Conservation (phyloP, 495 filamentous ascomycete species). For the Penicillium angulare region DNA sequence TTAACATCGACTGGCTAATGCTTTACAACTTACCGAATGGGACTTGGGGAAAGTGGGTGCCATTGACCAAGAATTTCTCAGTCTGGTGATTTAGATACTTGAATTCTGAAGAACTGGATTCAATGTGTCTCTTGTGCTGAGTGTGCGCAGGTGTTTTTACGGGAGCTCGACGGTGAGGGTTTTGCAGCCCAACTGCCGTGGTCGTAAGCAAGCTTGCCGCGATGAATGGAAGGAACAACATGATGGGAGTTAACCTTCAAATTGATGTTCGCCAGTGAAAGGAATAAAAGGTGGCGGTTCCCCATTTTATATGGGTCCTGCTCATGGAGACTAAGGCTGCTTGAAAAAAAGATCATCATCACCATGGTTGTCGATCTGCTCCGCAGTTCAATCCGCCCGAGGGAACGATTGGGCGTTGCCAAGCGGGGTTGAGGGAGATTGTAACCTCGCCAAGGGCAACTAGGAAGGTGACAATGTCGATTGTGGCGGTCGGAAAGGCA, state of each 20-base stretch:
- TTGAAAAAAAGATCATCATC: too few species aligned
- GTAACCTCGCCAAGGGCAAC: conserved; percentile 17
- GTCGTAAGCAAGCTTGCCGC: not conserved
- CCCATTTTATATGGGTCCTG: too few species aligned
- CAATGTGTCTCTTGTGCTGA: conserved; percentile 1
- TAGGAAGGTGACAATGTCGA: conserved; percentile 13
- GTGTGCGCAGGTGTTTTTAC: too few species aligned
- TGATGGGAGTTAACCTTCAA: too few species aligned
- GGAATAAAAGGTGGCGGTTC: too few species aligned
- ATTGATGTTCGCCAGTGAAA: too few species aligned
- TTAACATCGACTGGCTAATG: too few species aligned
- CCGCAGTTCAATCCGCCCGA: too few species aligned
- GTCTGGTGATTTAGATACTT: conserved; percentile 19
- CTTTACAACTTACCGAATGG: too few species aligned
- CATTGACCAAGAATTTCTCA: conserved; percentile 63
- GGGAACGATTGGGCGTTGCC: not conserved
- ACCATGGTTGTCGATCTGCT: too few species aligned
- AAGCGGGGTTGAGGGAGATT: conserved; percentile 6
- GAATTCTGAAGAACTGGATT: not conserved
- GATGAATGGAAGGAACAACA: conserved; percentile 8
- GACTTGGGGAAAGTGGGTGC: conserved; percentile 66
- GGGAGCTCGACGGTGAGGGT: conserved; percentile 21
- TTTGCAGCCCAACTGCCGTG: conserved; percentile 13
- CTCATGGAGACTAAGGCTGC: too few species aligned
- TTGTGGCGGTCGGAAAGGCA: not conserved